Evolutionary conservation across 495 filamentous ascomycete genomes (phyloP), one percentile per base, ranked within the genome.

Genomic region (Lepidopterella palustris): DNA sequence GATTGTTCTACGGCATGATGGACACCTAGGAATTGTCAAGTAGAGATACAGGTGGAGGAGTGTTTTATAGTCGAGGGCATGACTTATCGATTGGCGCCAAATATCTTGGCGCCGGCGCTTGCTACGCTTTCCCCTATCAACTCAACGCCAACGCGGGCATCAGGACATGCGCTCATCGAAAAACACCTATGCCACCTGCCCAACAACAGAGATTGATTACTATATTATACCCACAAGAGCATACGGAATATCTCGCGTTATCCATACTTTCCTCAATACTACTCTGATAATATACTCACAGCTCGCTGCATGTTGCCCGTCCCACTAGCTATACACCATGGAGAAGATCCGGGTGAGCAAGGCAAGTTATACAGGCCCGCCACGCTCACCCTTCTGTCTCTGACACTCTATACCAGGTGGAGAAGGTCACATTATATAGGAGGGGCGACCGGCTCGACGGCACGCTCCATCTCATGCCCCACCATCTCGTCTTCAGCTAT

Each of bases 401-500:
- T 50, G 48, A 45, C 28, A 5, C 3, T 10, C 15, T 28, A n/a
- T n/a, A 11, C 4, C 18, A 71, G 68, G 64, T 71, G 8, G 66
- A 71, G n/a, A 53, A 71, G 42, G 68, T 71, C 15, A 60, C 63
- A 5, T 53, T 69, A 32, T 67, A 57, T 63, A 62, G 61, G 26
- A 61, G 53, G 56, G 68, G 68, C 1, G 28, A 13, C 0, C 55
- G 56, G 9, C 32, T 58, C 50, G 61, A 67, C 10, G 70, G 70
- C 20, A 70, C 64, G 25, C 63, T 73, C 28, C 60, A 70, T 63
- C 72, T 76, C 57, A 68, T 67, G 40, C 56, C 68, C 31, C 76
- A 79, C 63, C 77, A 78, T 53, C 59, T 79, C 28, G 72, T 77
- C 31, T 74, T 76, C 59, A 61, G 66, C 32, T 66, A 72, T 59